Evolutionary conservation across 495 filamentous ascomycete genomes (phyloP), one percentile per base, ranked within the genome.

Genomic region (Penicillium crystallinum): DNA sequence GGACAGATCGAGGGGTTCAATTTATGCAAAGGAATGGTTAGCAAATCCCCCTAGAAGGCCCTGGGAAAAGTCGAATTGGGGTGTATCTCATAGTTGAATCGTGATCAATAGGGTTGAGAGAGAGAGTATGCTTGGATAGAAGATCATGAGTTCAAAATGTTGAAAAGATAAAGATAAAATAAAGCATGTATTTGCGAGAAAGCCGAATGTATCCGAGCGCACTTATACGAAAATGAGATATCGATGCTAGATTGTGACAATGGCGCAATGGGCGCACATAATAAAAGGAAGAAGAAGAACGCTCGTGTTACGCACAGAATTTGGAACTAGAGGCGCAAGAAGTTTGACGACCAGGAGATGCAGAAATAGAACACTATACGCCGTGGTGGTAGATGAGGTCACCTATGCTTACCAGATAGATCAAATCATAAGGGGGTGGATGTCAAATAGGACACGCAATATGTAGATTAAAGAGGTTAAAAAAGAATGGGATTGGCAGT

Each of bases 341-440:
- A 2, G 25, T 50, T 3, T 11, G 12, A 34, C 36, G 27, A 27
- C 37, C 35, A 42, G 48, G 15, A 58, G 40, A 61, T 61, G 57
- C 51, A 61, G 43, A 14, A 49, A 50, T 31, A 41, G 46, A 31
- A 59, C 25, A 59, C 46, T 56, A 56, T 56, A 61, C 63, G 61
- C 61, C 63, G 45, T 62, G 55, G 59, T 58, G 48, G 47, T 55
- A 40, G 41, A 45, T 27, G 36, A 46, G n/a, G 39, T 49, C 57
- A 64, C 53, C 53, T 36, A 66, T 64, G 63, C 58, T 64, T 58
- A 46, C 60, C 47, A 42, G 43, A 55, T 30, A 54, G 35, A 55
- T 59, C 50, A 56, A 34, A 46, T 61, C 55, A 37, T 57, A 19
- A 64, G 41, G 19, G 22, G 25, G 25, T 21, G 14, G 27, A 42